Evolutionary conservation across 352 stramenopile genomes (phyloP), one percentile per base, ranked within the genome.

Genomic region (Phytophthora vignae): DNA sequence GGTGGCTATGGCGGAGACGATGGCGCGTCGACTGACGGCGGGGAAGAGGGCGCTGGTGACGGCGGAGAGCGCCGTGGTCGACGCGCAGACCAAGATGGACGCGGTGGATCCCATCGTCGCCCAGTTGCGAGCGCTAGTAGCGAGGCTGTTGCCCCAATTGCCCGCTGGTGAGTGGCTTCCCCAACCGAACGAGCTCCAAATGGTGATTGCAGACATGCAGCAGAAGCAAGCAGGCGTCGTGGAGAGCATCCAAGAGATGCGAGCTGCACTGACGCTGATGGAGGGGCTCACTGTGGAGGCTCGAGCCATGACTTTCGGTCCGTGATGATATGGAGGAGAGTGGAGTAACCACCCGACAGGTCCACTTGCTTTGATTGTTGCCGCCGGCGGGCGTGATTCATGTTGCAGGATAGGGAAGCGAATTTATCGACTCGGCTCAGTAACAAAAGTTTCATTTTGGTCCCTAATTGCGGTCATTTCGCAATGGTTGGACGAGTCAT

Each of bases 81-180:
- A 52, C 44, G 44, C 44, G 17, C 44, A 52, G n/a, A 52, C n/a
- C 8, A 52, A 52, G 44, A 22, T 52, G 44, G 44, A 52, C 44
- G 44, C 44, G 44, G 44, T 52, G 44, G 44, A 52, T 25, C 44
- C 44, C 7, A 52, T 52, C 44, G 22, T 17, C 44, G 10, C n/a
- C 1, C 44, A 27, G 8, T 25, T 52, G 44, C 25, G 44, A 3
- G 44, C 44, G 44, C 15, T 52, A 3, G 5, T 52, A 17, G 44
- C 17, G 44, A 7, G 44, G 44, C 44, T 52, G 15, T 17, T 52
- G 44, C 17, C 44, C 44, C 44, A 52, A 52, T n/a, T 52, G 44
- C 44, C 44, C 12, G n/a, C 6, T 21, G 17, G 44, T 0, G 6
- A 52, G n/a, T 52, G 44, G n/a, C 44, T 52, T 14, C 44, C 44